phyloP scores from a whole-genome alignment of 2,329 filamentous ascomycete species.

The Geosmithia flava region DNA sequence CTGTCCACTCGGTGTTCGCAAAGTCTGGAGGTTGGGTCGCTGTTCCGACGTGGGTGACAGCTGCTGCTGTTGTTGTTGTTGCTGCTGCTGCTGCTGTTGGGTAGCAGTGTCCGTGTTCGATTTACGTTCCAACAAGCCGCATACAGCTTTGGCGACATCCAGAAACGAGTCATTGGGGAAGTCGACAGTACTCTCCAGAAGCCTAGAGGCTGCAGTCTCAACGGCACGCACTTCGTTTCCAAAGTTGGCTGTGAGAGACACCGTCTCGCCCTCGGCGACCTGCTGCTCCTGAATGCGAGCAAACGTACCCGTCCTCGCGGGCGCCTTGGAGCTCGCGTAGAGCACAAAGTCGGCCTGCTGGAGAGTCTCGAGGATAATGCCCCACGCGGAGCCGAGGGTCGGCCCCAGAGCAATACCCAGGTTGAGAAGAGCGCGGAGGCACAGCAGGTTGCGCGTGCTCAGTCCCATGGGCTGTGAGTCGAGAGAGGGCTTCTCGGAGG shows the following conservation, averaged over 20 bases:
- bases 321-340: conserved; percentile 46
- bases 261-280: conserved; percentile 37
- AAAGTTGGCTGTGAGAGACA: conserved; percentile 50
- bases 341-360: conserved; percentile 88
- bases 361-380: conserved; percentile 80
- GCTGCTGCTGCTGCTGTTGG: conserved; percentile 6
- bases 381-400: conserved; percentile 74
- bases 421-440: conserved; percentile 83
- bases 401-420: conserved; percentile 88
- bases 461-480: conserved; percentile 46
- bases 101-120: conserved; percentile 7
- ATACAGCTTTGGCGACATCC: conserved; percentile 64
- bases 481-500: conserved; percentile 28
- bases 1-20: conserved; percentile 24
- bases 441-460: conserved; percentile 82
- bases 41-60: conserved; percentile 4
- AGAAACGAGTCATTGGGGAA: conserved; percentile 77
- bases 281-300: conserved; percentile 29
- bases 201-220: conserved; percentile 70
- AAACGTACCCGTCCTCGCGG: conserved; percentile 37
- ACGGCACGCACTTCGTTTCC: conserved; percentile 76
- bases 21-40: conserved; percentile 6
- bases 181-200: conserved; percentile 86
- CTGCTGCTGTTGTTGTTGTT: conserved; percentile 6
- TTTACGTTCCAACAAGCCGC: conserved; percentile 49